A percentile compares a stretch with the other conserved stretches of the same genome.
Conservation (phyloP, 2,329 filamentous ascomycete species). For the Xylariaceae sp. region DNA sequence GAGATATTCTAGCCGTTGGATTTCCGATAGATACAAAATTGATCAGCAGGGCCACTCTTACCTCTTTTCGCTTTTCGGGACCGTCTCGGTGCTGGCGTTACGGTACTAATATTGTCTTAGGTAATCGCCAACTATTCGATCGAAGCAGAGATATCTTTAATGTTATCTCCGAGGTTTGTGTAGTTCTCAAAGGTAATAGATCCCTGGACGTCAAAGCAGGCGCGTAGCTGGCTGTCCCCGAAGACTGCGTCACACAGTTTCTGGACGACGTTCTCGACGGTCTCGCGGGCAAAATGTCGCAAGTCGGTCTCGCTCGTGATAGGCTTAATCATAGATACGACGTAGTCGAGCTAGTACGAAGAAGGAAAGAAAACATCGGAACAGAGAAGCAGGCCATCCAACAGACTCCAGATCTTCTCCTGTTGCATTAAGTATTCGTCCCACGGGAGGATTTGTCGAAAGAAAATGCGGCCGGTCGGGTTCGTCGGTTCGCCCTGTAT, state of each 20-base stretch:
- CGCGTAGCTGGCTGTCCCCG: slow-evolving; percentile 26
- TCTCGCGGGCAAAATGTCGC: slow-evolving; percentile 30
- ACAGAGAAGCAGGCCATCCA: slow-evolving; percentile 21
- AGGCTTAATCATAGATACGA: slow-evolving; percentile 26
- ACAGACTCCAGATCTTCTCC: slow-evolving; percentile 32
- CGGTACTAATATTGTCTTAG: slow-evolving; percentile 6
- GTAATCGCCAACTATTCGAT: slow-evolving; percentile 24
- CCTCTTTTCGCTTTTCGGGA: not conserved
- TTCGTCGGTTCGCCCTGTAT: slow-evolving; percentile 14
- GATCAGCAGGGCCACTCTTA: not conserved
- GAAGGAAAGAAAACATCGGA: slow-evolving; percentile 31
- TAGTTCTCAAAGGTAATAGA: slow-evolving; percentile 36
- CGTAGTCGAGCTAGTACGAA: slow-evolving; percentile 32
- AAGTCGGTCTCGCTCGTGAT: slow-evolving; percentile 36
- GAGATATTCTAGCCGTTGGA: slow-evolving; percentile 23
- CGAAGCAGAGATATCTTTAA: slow-evolving; percentile 22
- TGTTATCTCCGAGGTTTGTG: slow-evolving; percentile 30
- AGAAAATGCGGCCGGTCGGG: not conserved
- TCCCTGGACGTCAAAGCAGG: slow-evolving; percentile 29
- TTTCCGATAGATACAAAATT: slow-evolving; percentile 25
- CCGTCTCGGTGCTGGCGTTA: slow-evolving; percentile 1
- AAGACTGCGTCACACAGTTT: slow-evolving; percentile 30
- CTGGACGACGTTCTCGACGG: slow-evolving; percentile 35
- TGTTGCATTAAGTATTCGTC: slow-evolving; percentile 28
- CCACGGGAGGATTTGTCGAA: slow-evolving; percentile 36